Conservation (phyloP, 306 rosid genomes). For the Lablab purpureus region DNA sequence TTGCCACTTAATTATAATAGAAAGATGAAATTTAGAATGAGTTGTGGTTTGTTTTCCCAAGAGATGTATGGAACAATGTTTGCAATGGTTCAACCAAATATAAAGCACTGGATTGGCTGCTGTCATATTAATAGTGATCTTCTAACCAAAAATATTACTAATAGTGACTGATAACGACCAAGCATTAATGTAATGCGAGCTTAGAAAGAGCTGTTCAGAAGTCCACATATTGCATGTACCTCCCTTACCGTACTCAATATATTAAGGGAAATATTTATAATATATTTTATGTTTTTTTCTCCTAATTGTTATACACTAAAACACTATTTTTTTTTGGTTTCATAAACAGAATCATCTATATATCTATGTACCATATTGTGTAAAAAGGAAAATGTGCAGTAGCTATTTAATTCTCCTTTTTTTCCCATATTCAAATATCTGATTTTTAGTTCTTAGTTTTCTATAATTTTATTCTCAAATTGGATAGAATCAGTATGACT, state of each 20-base stretch:
- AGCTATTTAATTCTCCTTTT: too few relatives aligned
- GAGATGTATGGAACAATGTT: not conserved
- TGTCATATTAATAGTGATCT: conserved; percentile 7
- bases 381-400: too few relatives aligned
- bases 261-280: not conserved
- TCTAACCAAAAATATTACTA: not conserved
- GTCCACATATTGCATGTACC: conserved; percentile 12
- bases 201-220: not conserved
- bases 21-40: too few relatives aligned
- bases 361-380: too few relatives aligned
- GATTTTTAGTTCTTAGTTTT: too few relatives aligned
- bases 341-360: not conserved
- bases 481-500: too few relatives aligned
- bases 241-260: not conserved
- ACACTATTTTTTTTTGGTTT: not conserved
- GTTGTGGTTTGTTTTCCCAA: not conserved
- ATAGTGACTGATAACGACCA: not conserved
- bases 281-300: not conserved
- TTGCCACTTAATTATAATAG: too few relatives aligned
- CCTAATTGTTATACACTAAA: not conserved
- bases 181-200: not conserved
- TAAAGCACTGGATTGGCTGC: conserved; percentile 15
- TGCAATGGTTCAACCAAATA: too few relatives aligned
- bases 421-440: too few relatives aligned
- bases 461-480: too few relatives aligned